Evolutionary conservation across 108 stramenopile genomes (phyloP).

Genomic region (Epithemia pelagica): DNA sequence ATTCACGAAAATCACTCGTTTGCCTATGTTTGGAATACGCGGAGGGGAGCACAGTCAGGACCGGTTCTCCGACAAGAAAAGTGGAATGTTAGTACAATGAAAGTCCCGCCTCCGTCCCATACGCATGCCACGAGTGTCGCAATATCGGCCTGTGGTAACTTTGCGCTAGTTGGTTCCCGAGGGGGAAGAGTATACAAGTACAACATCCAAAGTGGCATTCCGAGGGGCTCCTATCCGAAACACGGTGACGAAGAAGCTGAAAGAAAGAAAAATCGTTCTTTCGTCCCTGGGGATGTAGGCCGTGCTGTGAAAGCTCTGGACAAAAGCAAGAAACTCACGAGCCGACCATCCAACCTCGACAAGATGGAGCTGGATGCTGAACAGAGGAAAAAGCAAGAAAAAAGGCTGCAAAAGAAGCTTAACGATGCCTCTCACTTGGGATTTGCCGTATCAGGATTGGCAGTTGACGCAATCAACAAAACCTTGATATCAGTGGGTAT

Average conservation of each 20-base stretch:
- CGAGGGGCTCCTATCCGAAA: slow-evolving; percentile 80
- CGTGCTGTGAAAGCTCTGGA: slow-evolving; percentile 64
- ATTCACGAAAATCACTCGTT: slow-evolving; percentile 79
- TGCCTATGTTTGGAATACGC: slow-evolving; percentile 84
- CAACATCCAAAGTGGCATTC: slow-evolving; percentile 88
- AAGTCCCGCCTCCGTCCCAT: slow-evolving; percentile 49
- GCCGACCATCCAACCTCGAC: slow-evolving; percentile 50
- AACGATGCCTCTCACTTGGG: slow-evolving; percentile 47
- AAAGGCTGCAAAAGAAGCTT: slow-evolving; percentile 37
- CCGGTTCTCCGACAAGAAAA: slow-evolving; percentile 65
- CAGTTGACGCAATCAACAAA: slow-evolving; percentile 84
- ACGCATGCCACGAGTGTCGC: slow-evolving; percentile 68
- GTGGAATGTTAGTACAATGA: slow-evolving; percentile 85
- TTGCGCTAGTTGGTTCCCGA: slow-evolving; percentile 88
- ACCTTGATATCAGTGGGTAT: slow-evolving; percentile 74
- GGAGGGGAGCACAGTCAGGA: slow-evolving; percentile 67
- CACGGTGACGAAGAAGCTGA: slow-evolving; percentile 6
- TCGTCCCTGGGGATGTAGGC: slow-evolving; percentile 50
- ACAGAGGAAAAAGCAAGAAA: slow-evolving; percentile 28
- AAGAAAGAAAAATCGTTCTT: slow-evolving; percentile 15
- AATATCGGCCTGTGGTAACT: slow-evolving; percentile 83
- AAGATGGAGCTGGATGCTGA: slow-evolving; percentile 52
- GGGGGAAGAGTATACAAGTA: slow-evolving; percentile 92
- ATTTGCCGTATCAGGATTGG: slow-evolving; percentile 82
- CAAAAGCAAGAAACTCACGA: slow-evolving; percentile 63